Evolutionary conservation across 176 grass and related monocot genomes (phyloP), one percentile per base, ranked within the genome.

Genomic region (Urochloa ruziziensis): DNA sequence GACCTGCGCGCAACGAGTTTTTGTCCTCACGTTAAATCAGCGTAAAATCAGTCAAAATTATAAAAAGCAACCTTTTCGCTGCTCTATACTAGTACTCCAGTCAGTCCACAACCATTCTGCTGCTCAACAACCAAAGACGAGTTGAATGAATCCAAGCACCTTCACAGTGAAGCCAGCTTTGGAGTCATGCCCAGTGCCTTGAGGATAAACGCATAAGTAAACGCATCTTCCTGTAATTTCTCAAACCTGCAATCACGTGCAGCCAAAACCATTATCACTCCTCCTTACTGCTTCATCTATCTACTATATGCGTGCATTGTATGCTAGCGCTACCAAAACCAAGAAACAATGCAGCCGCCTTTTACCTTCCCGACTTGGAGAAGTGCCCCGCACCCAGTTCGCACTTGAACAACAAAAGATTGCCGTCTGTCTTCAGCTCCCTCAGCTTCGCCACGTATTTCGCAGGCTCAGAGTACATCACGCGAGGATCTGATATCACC

Each of bases 341-440:
- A 29, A 49, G 6, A 21, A 48, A 47, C 29, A 83, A 33, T 32
- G 1, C 19, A 60, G 28, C 9, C 8, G 10, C 17, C n/a, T n/a
- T 5, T 79, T 88, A 91, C 94, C 91, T 97, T 80, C 94, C 94
- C 8, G 91, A 97, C 29, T 97, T 97, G 30, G 94, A 97, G 78
- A 89, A 89, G 81, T 97, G 94, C 6, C 94, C 94, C 23, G 94
- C 91, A 63, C 86, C 94, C 43, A 93, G 80, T 54, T 96, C 91
- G n/a, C 94, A 96, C 74, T 96, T 96, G 72, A 96, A 93, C 12
- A 96, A 16, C 16, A 96, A 62, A 79, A 89, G 86, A 32, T 94
- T 97, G 76, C 89, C 65, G 67, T 92, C 90, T 1, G 76, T 94
- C 76, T 97, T 94, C 70, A 85, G n/a, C 63, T 97, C 92, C 81